Conservation (phyloP, 1,284 basidiomycete species). For the Microstroma glucosiphilum region DNA sequence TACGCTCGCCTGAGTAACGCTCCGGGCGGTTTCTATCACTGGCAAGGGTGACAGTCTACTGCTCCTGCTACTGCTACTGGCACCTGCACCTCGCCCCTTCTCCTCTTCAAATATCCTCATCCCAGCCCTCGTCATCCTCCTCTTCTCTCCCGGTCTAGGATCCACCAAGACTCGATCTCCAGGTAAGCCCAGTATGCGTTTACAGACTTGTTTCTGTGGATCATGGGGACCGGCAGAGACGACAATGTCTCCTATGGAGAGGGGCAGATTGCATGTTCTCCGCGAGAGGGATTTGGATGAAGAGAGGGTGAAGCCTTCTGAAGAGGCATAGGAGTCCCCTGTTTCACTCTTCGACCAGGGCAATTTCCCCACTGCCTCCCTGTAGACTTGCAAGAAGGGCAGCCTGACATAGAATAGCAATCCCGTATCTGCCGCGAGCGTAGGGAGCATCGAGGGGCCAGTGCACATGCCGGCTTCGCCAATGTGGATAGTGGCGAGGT, state of each 20-base stretch:
- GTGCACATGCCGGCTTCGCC: not conserved
- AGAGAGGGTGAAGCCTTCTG: not conserved
- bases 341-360: too few species aligned
- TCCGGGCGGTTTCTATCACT: not conserved
- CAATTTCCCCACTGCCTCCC: not conserved
- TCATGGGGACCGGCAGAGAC: conserved; percentile 69
- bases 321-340: not conserved
- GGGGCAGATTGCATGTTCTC: not conserved
- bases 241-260: conserved; percentile 66
- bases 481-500: not conserved
- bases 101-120: not conserved
- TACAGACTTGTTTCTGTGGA: conserved; percentile 70
- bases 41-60: not conserved
- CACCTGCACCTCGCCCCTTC: not conserved
- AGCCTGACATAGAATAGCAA: conserved; percentile 32
- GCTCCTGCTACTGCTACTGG: conserved; percentile 10
- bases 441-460: conserved; percentile 46
- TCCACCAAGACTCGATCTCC: conserved; percentile 86
- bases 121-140: conserved; percentile 11
- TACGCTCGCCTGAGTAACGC: not conserved
- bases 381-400: conserved; percentile 13
- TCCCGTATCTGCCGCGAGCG: conserved; percentile 35
- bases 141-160: conserved; percentile 54
- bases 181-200: conserved; percentile 80
- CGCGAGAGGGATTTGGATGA: not conserved